Base-by-base conservation (phyloP, 164 flowering plant genomes). In the Sextonia rubra region DNA sequence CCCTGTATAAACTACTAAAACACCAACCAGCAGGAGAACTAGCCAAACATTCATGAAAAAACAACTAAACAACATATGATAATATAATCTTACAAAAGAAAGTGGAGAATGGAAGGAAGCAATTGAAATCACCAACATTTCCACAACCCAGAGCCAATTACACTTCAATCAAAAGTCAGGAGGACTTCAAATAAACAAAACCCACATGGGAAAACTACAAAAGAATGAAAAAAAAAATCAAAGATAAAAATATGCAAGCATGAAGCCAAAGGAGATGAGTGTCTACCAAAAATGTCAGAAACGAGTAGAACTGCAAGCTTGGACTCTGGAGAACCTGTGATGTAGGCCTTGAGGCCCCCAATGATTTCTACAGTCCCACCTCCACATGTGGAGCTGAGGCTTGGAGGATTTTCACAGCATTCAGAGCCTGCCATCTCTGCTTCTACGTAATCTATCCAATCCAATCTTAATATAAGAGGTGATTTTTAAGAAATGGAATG, bases 261-360 rank as follows among this genome's bases (percentile, higher is more conserved):
- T 37, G 44, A 37, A 7, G 44, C 44, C 44, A 64, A 29, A n/a
- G 3, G 18, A 29, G 20, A 23, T 44, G 60, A 63, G 63, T 32
- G n/a, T n/a, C 75, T 65, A 88, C 96, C 97, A 72, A 66, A 89
- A 68, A 89, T 8, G 66, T 92, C 97, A 47, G 97, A 83, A 63
- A 84, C 55, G 67, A 92, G 82, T 70, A 92, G 77, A 63, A 90
- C 69, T 11, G 87, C 89, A 24, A 37, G 76, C 49, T 86, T 87
- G 80, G 91, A 86, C 66, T 79, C 75, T 3, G 83, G 44, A 37
- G 89, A 66, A 18, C 92, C 90, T 69, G 85, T 26, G 72, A 86
- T 74, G 60, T 92, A 92, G 64, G 86, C 64, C n/a, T 76, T 82
- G 75, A 90, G 81, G 65, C 91, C 92, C 60, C 82, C 97, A 23